Evolutionary conservation across 2,329 filamentous ascomycete species (phyloP).

Genomic region (Colletotrichum tamarilloi): DNA sequence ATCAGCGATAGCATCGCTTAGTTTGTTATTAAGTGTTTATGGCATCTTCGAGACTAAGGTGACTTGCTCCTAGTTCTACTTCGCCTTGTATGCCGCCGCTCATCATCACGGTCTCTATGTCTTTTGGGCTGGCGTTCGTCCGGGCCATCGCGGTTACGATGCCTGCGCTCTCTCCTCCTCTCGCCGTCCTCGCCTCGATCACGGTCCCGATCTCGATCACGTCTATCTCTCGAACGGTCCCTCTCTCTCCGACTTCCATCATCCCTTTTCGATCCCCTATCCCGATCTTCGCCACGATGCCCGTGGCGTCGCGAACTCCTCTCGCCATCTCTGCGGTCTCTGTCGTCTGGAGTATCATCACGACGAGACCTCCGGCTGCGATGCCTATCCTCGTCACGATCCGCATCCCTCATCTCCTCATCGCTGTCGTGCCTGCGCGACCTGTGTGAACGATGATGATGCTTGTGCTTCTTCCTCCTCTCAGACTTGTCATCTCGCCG

Average conservation of each 20-base stretch:
- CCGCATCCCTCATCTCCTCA: constrained; percentile 42
- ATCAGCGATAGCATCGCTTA: constrained; percentile 23
- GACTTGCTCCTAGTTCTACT: constrained; percentile 37
- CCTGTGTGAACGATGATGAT: constrained; percentile 58
- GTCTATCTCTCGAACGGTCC: constrained; percentile 38
- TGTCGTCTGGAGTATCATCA: constrained; percentile 48
- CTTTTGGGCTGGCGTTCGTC: constrained; percentile 39
- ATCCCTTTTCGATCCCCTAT: constrained; percentile 44
- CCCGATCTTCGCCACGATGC: constrained; percentile 41
- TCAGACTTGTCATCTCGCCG: constrained; percentile 62
- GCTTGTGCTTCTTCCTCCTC: constrained; percentile 61
- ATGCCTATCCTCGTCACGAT: constrained; percentile 44
- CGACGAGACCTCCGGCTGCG: constrained; percentile 47
- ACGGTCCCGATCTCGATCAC: constrained; percentile 39
- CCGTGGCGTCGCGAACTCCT: constrained; percentile 40
- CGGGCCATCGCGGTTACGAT: constrained; percentile 43
- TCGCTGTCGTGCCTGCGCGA: constrained; percentile 46
- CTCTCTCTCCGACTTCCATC: constrained; percentile 41
- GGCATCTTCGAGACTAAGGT: constrained; percentile 16
- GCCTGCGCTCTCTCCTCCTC: constrained; percentile 40
- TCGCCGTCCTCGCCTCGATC: constrained; percentile 39
- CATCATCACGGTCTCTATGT: constrained; percentile 38
- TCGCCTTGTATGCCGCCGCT: constrained; percentile 28
- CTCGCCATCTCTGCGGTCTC: constrained; percentile 41
- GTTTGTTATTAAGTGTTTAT: background rate